These are phyloP conservation scores for Gossypium gossypioides DNA, from an alignment of 441 rosid species.

Conservation along the genomic window DNA sequence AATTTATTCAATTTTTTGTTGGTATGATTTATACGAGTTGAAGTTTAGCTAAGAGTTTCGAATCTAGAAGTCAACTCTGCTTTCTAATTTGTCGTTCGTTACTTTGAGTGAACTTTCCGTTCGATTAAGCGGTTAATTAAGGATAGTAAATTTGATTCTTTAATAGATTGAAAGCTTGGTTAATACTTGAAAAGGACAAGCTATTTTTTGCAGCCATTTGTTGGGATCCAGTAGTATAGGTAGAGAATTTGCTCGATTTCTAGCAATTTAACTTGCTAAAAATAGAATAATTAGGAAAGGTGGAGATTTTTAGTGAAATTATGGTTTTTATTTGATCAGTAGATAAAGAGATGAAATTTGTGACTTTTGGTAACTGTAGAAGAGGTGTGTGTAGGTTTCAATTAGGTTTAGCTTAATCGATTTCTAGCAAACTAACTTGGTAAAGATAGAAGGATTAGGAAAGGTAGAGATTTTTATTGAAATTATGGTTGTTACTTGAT, in stretches of 20 bases:
- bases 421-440: background rate
- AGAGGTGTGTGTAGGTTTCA: background rate
- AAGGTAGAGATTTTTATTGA: background rate
- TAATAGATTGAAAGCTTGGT: background rate
- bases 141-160: background rate
- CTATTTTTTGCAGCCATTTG: background rate
- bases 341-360: background rate
- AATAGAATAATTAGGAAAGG: background rate
- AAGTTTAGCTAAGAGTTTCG: background rate
- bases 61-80: constrained; percentile 1
- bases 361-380: background rate
- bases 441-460: background rate
- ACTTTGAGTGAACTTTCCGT: background rate
- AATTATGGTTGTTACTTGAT: background rate
- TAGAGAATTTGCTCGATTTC: background rate
- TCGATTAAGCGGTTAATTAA: background rate
- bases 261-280: background rate
- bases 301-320: background rate
- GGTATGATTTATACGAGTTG: background rate
- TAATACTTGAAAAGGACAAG: background rate
- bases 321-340: background rate
- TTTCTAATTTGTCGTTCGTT: background rate
- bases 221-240: background rate
- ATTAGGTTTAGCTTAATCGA: background rate
- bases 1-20: background rate